Conservation (phyloP, 768 basidiomycete genomes). For the Boletus rubroflammeus region DNA sequence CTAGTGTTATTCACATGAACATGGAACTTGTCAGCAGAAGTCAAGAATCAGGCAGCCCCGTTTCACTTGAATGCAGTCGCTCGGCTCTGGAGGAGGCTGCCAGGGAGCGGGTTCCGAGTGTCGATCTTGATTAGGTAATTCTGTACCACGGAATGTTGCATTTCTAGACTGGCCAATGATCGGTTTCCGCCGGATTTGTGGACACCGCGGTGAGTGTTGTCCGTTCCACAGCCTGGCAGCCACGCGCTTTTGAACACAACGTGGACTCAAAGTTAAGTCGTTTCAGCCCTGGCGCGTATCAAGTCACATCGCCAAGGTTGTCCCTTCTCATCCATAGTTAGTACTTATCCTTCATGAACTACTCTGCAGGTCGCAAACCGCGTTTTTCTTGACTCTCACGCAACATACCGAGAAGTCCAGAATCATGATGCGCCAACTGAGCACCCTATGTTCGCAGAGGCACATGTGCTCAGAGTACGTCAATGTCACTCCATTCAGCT, state of each 20-base stretch:
- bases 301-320: conserved; percentile 22
- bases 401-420: conserved; percentile 32
- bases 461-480: conserved; percentile 33
- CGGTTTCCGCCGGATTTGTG: conserved; percentile 18
- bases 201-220: conserved; percentile 6
- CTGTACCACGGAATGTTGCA: conserved; percentile 9
- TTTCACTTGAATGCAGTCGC: neutral
- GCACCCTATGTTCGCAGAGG: conserved; percentile 27
- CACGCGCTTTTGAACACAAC: conserved; percentile 21
- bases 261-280: conserved; percentile 15
- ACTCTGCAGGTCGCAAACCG: conserved; percentile 26
- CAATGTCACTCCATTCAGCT: conserved; percentile 28
- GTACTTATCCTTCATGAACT: conserved; percentile 22
- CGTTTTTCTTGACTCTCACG: conserved; percentile 36
- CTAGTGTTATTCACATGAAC: conserved; percentile 6
- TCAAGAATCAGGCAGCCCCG: conserved; percentile 1
- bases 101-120: conserved; percentile 1
- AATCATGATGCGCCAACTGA: conserved; percentile 26
- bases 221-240: conserved; percentile 4
- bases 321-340: conserved; percentile 17
- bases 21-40: neutral
- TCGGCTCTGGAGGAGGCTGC: neutral
- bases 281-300: conserved; percentile 27
- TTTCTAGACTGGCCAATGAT: conserved; percentile 1
- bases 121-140: conserved; percentile 27